Percentiles rank a stretch among this genome's conserved stretches.
Evolutionary conservation across 176 grass and related monocot species (phyloP).

Genomic region (Saccharum officinarum): DNA sequence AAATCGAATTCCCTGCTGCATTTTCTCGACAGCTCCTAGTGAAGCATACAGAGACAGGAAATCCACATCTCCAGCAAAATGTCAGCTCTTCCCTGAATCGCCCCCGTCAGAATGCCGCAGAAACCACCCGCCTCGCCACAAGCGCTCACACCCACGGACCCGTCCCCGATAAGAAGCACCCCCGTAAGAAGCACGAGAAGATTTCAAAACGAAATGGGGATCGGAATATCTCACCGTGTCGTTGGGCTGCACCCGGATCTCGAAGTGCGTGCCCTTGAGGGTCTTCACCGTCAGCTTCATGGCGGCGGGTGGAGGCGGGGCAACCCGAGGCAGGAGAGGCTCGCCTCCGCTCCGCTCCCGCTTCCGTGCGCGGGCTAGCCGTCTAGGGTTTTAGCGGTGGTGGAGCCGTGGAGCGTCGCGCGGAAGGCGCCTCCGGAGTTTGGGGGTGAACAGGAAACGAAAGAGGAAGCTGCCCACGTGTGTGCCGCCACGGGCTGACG

Average conservation of each 20-base stretch:
- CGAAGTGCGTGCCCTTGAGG: constrained; percentile 84
- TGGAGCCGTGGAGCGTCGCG: constrained; percentile 11
- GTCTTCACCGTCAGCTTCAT: constrained; percentile 96
- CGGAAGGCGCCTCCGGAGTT: neutral
- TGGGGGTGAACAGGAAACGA: neutral
- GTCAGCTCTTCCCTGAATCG: neutral
- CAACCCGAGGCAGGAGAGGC: neutral
- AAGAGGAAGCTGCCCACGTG: neutral
- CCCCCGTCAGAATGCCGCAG: neutral
- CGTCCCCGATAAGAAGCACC: neutral
- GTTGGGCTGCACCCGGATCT: constrained; percentile 75
- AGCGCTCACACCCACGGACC: neutral
- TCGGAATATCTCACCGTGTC: constrained; percentile 60
- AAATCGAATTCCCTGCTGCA: neutral
- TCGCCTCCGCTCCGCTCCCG: neutral
- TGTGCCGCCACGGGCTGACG: neutral
- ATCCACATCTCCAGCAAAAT: neutral
- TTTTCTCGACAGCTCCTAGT: neutral
- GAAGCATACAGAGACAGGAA: neutral
- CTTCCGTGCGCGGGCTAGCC: neutral
- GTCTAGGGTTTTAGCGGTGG: constrained; percentile 45
- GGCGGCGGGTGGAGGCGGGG: neutral
- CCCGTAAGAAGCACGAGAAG: neutral
- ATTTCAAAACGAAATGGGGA: constrained; percentile 9
- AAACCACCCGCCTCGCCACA: neutral